These are phyloP conservation scores for Alternaria sp. DNA, from an alignment of 2,329 filamentous ascomycete species.

Conservation along the genomic window DNA sequence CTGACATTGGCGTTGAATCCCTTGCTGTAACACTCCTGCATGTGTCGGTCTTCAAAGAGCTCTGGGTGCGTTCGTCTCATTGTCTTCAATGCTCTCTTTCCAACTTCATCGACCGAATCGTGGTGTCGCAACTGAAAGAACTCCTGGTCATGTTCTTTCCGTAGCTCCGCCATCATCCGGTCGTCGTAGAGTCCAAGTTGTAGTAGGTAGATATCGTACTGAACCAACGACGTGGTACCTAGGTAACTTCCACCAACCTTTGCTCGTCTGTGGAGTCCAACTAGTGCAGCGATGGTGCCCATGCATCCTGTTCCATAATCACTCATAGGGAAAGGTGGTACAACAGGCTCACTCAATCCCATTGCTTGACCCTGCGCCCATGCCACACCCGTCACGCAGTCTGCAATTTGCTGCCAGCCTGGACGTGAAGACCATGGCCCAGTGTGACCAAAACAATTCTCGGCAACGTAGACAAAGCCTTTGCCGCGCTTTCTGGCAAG, in stretches of 20 bases:
- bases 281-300: slow-evolving; percentile 70
- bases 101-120: slow-evolving; percentile 70
- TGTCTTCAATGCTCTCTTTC: slow-evolving; percentile 62
- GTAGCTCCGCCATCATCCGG: slow-evolving; percentile 60
- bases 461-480: slow-evolving; percentile 71
- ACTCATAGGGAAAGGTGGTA: slow-evolving; percentile 67
- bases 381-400: slow-evolving; percentile 66
- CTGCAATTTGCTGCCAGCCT: slow-evolving; percentile 76
- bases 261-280: slow-evolving; percentile 67
- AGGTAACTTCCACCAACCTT: slow-evolving; percentile 70
- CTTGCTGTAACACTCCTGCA: slow-evolving; percentile 58
- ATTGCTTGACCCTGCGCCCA: slow-evolving; percentile 69
- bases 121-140: slow-evolving; percentile 66
- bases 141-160: slow-evolving; percentile 56
- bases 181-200: slow-evolving; percentile 64
- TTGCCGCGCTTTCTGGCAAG: slow-evolving; percentile 62
- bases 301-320: slow-evolving; percentile 75
- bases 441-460: slow-evolving; percentile 73
- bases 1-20: slow-evolving; percentile 54
- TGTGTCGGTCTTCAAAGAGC: slow-evolving; percentile 57
- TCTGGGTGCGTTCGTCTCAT: slow-evolving; percentile 62
- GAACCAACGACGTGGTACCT: slow-evolving; percentile 67
- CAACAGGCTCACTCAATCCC: slow-evolving; percentile 67
- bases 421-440: slow-evolving; percentile 68
- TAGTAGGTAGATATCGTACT: slow-evolving; percentile 72